Evolutionary conservation across 495 filamentous ascomycete species (phyloP).

Genomic region (Xylaria intraflava): DNA sequence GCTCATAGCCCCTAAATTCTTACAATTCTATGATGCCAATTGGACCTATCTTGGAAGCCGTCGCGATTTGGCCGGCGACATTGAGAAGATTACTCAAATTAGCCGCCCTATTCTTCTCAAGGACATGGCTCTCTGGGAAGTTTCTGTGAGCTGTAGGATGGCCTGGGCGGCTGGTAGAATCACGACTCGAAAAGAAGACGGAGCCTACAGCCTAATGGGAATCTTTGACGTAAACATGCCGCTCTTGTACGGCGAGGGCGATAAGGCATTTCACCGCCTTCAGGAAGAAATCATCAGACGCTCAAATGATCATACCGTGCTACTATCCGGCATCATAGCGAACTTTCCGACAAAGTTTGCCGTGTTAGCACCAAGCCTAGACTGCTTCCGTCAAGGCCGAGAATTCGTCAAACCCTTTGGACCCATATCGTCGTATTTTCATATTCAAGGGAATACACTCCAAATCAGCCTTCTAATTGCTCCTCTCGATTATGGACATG

Average conservation of each 20-base stretch:
- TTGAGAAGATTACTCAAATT: background rate
- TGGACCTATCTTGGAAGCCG: background rate
- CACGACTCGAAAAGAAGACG: conserved; percentile 25
- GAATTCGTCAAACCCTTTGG: background rate
- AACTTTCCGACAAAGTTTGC: background rate
- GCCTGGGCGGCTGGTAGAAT: conserved; percentile 17
- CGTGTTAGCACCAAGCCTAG: background rate
- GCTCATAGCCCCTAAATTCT: background rate
- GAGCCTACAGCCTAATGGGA: conserved; percentile 25
- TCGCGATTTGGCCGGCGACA: background rate
- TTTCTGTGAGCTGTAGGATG: background rate
- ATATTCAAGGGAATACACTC: background rate
- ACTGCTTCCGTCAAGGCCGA: background rate
- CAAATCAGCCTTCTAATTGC: background rate
- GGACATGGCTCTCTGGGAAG: background rate
- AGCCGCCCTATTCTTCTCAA: background rate
- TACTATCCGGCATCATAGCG: background rate
- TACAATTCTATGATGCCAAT: background rate
- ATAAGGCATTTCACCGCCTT: conserved; percentile 19
- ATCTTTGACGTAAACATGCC: conserved; percentile 27
- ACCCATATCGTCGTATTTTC: background rate
- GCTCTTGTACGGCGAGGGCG: conserved; percentile 23
- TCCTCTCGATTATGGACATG: background rate
- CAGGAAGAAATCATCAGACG: conserved; percentile 21
- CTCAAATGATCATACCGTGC: background rate